Percentiles rank a stretch among this genome's conserved stretches.
These are phyloP conservation scores for Pyracantha coccinea DNA, from an alignment of 331 rosid species.

Conservation along the genomic window DNA sequence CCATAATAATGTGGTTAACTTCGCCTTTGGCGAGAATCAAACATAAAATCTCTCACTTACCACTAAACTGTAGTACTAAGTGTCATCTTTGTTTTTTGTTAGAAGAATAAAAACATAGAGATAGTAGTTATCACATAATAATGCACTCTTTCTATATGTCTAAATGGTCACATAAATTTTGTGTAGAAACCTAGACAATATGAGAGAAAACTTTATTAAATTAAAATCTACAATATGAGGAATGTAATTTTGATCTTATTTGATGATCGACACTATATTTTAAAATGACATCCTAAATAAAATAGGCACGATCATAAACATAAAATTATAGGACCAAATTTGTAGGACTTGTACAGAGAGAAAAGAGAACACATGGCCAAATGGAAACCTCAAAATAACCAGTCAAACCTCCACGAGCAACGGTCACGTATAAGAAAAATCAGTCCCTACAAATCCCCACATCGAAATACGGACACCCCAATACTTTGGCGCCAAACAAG, in stretches of 20 bases:
- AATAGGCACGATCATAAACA: not conserved
- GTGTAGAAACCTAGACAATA: not conserved
- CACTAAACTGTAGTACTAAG: no score
- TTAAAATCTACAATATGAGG: no score
- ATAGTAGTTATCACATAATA: not conserved
- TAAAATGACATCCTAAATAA: not conserved
- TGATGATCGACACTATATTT: not conserved
- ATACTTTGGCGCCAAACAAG: conserved; percentile 55
- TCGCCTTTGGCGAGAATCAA: rapidly evolving
- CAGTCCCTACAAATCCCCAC: conserved; percentile 1
- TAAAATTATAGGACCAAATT: not conserved
- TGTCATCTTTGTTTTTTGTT: not conserved
- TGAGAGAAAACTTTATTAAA: no score
- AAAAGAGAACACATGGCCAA: not conserved
- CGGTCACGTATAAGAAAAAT: conserved; percentile 28
- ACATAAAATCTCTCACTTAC: no score
- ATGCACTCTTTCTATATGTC: not conserved
- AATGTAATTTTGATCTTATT: no score
- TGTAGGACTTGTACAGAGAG: not conserved
- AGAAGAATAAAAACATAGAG: not conserved
- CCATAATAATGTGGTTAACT: no score
- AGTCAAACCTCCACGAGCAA: conserved; percentile 36
- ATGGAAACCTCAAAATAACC: conserved; percentile 29
- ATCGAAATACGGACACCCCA: conserved; percentile 20
- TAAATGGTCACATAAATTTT: no score